Evolutionary conservation across 2,329 filamentous ascomycete species (phyloP), one percentile per base, ranked within the genome.

Genomic region (Sarocladium kiliense): DNA sequence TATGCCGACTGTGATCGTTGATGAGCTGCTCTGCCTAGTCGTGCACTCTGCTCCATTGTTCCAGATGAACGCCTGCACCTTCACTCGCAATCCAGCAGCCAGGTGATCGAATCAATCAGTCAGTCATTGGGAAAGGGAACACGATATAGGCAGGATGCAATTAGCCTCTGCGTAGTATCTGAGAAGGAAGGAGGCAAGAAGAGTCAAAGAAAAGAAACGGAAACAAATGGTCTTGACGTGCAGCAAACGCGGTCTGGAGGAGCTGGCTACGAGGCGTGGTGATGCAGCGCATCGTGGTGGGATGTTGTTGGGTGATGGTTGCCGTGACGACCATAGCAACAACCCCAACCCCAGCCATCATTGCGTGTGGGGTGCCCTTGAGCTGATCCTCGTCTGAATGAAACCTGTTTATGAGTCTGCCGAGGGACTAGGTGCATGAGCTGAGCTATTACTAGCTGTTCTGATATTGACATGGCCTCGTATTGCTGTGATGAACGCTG

Each of bases 271-370:
- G 30, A 51, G 47, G 16, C 14, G 27, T 51, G 27, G n/a, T 21
- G 47, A n/a, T 36, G 47, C 19, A 36, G 11, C 5, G n/a, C 47
- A 34, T 32, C 23, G 47, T 34, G 30, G 44, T 51, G 47, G 47
- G 47, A 51, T 51, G 27, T 51, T 51, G 27, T 51, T 51, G 18
- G 27, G 47, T n/a, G 25, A 26, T 27, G 47, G 47, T 51, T 51
- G 47, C 47, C 27, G 27, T 36, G 47, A 51, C 47, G 47, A 51
- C 47, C 6, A 23, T 3, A 11, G 18, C 16, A 3, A 14, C n/a
- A 21, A 51, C 14, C 47, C 47, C 47, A 51, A 36, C 27, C 47
- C 47, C 16, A 9, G 18, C n/a, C 47, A 21, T 12, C n/a, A 32
- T 23, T 36, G 19, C 16, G 18, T 23, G 9, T 27, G 47, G n/a